Percentiles rank a stretch among this genome's conserved stretches.
phyloP scores from a whole-genome alignment of 257 asterid species.

The Verbascum thapsus region DNA sequence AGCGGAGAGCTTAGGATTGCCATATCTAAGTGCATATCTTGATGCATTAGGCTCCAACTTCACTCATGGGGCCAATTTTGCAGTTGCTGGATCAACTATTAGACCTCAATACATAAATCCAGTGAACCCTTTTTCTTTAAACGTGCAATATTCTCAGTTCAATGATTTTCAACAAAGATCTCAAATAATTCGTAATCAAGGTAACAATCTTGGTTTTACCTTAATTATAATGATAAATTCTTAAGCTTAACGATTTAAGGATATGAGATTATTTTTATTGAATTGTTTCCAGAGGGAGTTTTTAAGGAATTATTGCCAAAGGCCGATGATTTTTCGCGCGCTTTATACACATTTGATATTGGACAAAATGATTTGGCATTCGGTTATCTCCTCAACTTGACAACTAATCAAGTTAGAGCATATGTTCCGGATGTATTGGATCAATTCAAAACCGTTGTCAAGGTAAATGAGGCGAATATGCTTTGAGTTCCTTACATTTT shows the following conservation, averaged over 20 bases:
- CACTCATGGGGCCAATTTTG: conserved; percentile 87
- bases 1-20: conserved; percentile 72
- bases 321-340: conserved; percentile 44
- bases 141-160: conserved; percentile 62
- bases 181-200: conserved; percentile 50
- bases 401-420: conserved; percentile 69
- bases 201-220: conserved; percentile 16
- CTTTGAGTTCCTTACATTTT: no score
- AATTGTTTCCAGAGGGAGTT: conserved; percentile 46
- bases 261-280: neutral
- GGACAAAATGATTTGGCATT: conserved; percentile 85
- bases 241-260: neutral
- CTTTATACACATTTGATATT: conserved; percentile 80
- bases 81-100: conserved; percentile 89
- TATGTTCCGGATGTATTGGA: conserved; percentile 65
- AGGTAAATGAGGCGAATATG: conserved; percentile 41
- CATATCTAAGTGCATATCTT: conserved; percentile 75
- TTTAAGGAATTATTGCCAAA: conserved; percentile 56
- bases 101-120: conserved; percentile 88
- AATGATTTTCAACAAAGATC: conserved; percentile 70
- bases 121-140: conserved; percentile 76
- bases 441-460: conserved; percentile 63
- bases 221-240: neutral
- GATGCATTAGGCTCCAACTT: conserved; percentile 90
- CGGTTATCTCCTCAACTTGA: conserved; percentile 77